Conservation (phyloP, 2,329 filamentous ascomycete species). For the Aspergillus ochraceoroseus region DNA sequence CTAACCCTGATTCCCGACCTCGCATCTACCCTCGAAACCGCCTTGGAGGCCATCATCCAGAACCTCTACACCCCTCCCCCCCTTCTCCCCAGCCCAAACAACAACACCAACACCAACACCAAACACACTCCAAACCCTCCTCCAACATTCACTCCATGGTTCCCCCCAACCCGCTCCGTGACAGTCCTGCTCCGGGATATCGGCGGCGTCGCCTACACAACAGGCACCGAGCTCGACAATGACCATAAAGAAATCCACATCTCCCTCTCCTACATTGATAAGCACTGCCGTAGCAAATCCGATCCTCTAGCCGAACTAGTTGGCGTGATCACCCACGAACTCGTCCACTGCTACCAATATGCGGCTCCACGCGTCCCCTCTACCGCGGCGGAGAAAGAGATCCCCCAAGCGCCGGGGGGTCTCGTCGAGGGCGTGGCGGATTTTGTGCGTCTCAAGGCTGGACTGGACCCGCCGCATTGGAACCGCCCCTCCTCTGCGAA, state of each 20-base stretch:
- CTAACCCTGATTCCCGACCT: slow-evolving; percentile 61
- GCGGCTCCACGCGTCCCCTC: slow-evolving; percentile 51
- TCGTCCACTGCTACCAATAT: slow-evolving; percentile 92
- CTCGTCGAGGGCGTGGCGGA: slow-evolving; percentile 89
- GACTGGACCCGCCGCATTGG: slow-evolving; percentile 79
- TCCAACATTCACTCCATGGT: slow-evolving; percentile 35
- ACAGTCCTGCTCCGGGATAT: slow-evolving; percentile 76
- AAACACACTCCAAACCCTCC: too few relatives aligned
- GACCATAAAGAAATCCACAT: slow-evolving; percentile 95
- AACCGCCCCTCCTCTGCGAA: slow-evolving; percentile 47
- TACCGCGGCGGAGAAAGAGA: slow-evolving; percentile 30
- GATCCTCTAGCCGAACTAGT: slow-evolving; percentile 57
- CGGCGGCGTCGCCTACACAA: slow-evolving; percentile 84
- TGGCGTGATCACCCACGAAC: slow-evolving; percentile 84
- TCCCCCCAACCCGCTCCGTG: slow-evolving; percentile 71
- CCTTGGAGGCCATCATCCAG: slow-evolving; percentile 63
- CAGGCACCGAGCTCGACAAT: slow-evolving; percentile 67
- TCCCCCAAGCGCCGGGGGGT: slow-evolving; percentile 56
- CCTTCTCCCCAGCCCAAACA: slow-evolving; percentile 12
- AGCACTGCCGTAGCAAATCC: slow-evolving; percentile 20
- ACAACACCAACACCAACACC: slow-evolving; percentile 8
- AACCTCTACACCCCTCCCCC: slow-evolving; percentile 58
- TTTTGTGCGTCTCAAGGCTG: slow-evolving; percentile 75
- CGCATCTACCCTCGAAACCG: slow-evolving; percentile 54
- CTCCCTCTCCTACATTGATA: slow-evolving; percentile 67